A percentile compares a stretch with the other conserved stretches of the same genome.
phyloP scores from a whole-genome alignment of 2,329 filamentous ascomycete genomes.

The Cryphonectria parasitica region DNA sequence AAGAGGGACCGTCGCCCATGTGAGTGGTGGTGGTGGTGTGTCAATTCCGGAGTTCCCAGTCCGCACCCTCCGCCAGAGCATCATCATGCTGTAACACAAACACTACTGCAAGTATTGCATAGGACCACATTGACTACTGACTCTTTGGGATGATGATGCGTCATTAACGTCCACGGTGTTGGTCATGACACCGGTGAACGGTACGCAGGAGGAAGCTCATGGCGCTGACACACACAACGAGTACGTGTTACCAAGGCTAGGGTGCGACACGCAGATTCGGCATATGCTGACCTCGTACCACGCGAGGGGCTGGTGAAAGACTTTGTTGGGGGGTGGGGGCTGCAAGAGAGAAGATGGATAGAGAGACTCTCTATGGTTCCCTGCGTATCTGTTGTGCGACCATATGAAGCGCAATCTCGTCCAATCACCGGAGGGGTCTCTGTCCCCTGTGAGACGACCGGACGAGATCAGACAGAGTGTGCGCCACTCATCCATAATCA shows the following conservation, averaged over 20 bases:
- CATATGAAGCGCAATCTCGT: no score
- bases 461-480: background rate
- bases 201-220: background rate
- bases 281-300: background rate
- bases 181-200: background rate
- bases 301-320: background rate
- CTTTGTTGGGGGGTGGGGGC: no score
- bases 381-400: background rate
- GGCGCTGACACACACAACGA: background rate
- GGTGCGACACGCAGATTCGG: background rate
- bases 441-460: no score
- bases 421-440: no score
- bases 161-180: background rate
- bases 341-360: no score
- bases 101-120: background rate
- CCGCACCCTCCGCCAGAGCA: background rate
- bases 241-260: background rate
- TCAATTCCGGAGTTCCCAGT: background rate
- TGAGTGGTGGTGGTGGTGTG: background rate
- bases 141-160: background rate
- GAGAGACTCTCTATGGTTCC: no score
- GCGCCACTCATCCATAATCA: background rate
- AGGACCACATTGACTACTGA: background rate
- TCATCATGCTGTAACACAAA: background rate
- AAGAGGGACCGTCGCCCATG: background rate